Evolutionary conservation across 1,284 basidiomycete genomes (phyloP).

Genomic region (Fereydounia khargensis): DNA sequence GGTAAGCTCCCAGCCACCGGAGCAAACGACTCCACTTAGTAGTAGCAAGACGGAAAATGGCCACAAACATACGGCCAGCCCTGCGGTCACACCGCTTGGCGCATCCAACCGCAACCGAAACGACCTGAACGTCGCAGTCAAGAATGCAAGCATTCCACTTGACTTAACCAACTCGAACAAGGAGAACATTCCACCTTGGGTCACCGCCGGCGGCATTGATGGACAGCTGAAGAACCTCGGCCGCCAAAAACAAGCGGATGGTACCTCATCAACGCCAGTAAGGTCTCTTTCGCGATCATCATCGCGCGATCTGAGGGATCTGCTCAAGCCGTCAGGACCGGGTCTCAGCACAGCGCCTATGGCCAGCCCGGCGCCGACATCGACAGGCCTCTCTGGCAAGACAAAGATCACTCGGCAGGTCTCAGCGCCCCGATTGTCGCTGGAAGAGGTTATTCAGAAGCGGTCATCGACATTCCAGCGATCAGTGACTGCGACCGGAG

Average conservation of each 20-base stretch:
- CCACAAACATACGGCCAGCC: too few species aligned
- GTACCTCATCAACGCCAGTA: neutral
- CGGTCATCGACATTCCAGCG: conserved; percentile 20
- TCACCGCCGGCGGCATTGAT: conserved; percentile 1
- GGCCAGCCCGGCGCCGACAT: neutral
- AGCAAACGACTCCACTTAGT: neutral
- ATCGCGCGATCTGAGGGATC: conserved; percentile 16
- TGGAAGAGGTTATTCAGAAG: conserved; percentile 25
- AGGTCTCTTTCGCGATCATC: conserved; percentile 1
- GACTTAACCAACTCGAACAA: conserved; percentile 28
- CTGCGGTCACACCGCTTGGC: too few species aligned
- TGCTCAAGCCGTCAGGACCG: conserved; percentile 14
- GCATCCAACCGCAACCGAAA: conserved; percentile 8
- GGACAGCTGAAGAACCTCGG: too few species aligned
- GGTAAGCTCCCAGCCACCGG: neutral
- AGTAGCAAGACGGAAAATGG: too few species aligned
- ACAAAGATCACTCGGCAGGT: too few species aligned
- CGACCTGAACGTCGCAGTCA: conserved; percentile 1
- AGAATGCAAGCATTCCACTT: too few species aligned
- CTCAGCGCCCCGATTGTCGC: conserved; percentile 16
- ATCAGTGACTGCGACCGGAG: conserved; percentile 18
- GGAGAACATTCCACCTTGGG: conserved; percentile 37
- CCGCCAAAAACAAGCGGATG: conserved; percentile 1
- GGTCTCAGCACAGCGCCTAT: conserved; percentile 9
- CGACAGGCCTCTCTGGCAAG: conserved; percentile 14